Base-by-base conservation (phyloP, 352 stramenopile genomes). In the Globisporangium yorkense region DNA sequence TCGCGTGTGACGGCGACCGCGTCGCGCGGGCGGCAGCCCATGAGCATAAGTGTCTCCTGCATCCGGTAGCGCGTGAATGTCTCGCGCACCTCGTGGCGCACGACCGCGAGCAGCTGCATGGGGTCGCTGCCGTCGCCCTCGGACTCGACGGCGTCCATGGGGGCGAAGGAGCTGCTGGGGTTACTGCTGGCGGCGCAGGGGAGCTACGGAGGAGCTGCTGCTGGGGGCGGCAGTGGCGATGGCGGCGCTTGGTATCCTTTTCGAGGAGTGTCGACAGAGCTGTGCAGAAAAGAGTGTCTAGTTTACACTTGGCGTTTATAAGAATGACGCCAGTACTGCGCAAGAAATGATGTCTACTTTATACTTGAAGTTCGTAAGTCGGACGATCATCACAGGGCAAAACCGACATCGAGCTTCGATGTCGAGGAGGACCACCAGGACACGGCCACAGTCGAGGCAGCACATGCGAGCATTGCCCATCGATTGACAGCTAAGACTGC, bases 31-130 rank as follows among this genome's bases (percentile, higher is more conserved):
- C 84, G 72, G 55, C 82, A 92, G 44, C 84, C 84, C 84, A 94
- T 94, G 62, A 94, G 77, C 77, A 92, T 92, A 45, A 94, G 74
- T 52, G 84, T 94, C 71, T 94, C 84, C 54, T 94, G 84, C 51
- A 94, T 59, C 2, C 84, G 77, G 57, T 94, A 92, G 29, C 84
- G 82, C 58, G 84, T 92, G 67, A 92, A 92, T 27, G 60, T 70
- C 70, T 92, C 80, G 63, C 66, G 64, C 40, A 57, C 48, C 18
- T 72, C 74, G 56, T 82, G 67, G 7, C 74, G 71, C 59, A 72
- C 64, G 13, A 92, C 82, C 29, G 77, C 37, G 56, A 94, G 79
- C 39, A 88, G 66, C 65, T 92, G 82, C 82, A 94, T 92, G 39
- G 84, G 84, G 59, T 94, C 79, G 51, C 72, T 77, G 27, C 59